Evolutionary conservation across 2,329 filamentous ascomycete species (phyloP).

Genomic region (Xylariaceae sp.): DNA sequence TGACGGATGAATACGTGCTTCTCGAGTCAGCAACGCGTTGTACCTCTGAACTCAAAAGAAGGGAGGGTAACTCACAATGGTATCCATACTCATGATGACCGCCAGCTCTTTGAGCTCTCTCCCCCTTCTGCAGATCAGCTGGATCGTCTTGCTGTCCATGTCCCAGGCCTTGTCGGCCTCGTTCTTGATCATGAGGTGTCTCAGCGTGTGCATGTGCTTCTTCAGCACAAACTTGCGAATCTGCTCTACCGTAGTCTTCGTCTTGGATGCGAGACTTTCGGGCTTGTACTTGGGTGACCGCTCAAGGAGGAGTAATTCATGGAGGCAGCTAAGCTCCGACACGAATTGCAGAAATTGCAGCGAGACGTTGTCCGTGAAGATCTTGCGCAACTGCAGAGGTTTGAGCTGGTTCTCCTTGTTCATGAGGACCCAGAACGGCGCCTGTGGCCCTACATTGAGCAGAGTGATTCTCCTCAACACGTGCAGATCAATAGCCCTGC

Average conservation of each 20-base stretch:
- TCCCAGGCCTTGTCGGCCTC: constrained; percentile 48
- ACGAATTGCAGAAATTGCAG: constrained; percentile 45
- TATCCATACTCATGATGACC: constrained; percentile 43
- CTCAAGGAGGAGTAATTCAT: constrained; percentile 55
- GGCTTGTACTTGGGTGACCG: constrained; percentile 42
- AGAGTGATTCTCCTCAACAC: constrained; percentile 50
- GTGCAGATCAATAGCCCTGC: constrained; percentile 48
- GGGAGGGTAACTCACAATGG: constrained; percentile 38
- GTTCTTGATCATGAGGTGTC: constrained; percentile 54
- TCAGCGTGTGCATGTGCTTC: constrained; percentile 48
- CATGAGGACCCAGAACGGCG: constrained; percentile 50
- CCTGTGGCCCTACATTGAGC: constrained; percentile 56
- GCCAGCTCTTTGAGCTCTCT: constrained; percentile 47
- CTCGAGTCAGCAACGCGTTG: too few relatives aligned
- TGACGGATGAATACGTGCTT: constrained; percentile 53
- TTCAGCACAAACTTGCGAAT: constrained; percentile 50
- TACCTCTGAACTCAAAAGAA: too few relatives aligned
- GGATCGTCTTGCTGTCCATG: constrained; percentile 44
- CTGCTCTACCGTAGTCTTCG: constrained; percentile 44
- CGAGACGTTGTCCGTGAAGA: constrained; percentile 58
- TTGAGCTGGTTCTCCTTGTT: constrained; percentile 44
- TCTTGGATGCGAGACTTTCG: constrained; percentile 44
- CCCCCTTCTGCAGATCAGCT: constrained; percentile 45
- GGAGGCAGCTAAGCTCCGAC: constrained; percentile 42
- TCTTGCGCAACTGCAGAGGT: constrained; percentile 46